phyloP scores from a whole-genome alignment of 2,329 filamentous ascomycete species.

The Trichophyton simii region DNA sequence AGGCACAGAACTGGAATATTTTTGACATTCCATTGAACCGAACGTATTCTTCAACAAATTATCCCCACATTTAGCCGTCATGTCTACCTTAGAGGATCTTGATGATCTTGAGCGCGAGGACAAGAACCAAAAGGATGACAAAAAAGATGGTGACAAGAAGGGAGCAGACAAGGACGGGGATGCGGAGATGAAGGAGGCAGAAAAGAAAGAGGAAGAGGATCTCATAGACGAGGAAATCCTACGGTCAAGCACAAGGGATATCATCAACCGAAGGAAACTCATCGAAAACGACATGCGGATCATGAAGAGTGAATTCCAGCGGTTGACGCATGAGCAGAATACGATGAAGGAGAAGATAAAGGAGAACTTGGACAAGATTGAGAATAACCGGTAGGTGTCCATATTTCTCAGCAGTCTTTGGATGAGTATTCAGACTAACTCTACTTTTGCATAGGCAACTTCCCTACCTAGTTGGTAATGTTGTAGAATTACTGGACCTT shows the following conservation, averaged over 20 bases:
- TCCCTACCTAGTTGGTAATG: conserved; percentile 95
- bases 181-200: conserved; percentile 82
- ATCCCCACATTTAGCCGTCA: conserved; percentile 32
- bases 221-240: conserved; percentile 89
- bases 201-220: conserved; percentile 55
- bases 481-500: conserved; percentile 91
- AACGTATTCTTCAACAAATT: neutral
- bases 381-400: conserved; percentile 74
- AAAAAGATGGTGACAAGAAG: conserved; percentile 45
- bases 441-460: conserved; percentile 55
- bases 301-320: conserved; percentile 94
- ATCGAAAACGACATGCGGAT: conserved; percentile 96
- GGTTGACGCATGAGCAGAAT: conserved; percentile 86
- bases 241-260: conserved; percentile 84
- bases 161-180: conserved; percentile 54
- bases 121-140: conserved; percentile 51
- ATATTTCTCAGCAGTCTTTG: neutral
- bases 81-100: conserved; percentile 87
- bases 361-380: conserved; percentile 97
- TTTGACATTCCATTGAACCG: neutral
- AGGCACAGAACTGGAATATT: neutral
- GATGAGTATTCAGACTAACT: conserved; percentile 5
- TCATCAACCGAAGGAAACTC: conserved; percentile 76
- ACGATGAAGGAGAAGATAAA: conserved; percentile 98
- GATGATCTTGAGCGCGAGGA: conserved; percentile 72